A percentile compares a stretch with the other conserved stretches of the same genome.
These are phyloP conservation scores for Porogramme epimiltina DNA, from an alignment of 1,284 basidiomycete species.

Conservation along the genomic window DNA sequence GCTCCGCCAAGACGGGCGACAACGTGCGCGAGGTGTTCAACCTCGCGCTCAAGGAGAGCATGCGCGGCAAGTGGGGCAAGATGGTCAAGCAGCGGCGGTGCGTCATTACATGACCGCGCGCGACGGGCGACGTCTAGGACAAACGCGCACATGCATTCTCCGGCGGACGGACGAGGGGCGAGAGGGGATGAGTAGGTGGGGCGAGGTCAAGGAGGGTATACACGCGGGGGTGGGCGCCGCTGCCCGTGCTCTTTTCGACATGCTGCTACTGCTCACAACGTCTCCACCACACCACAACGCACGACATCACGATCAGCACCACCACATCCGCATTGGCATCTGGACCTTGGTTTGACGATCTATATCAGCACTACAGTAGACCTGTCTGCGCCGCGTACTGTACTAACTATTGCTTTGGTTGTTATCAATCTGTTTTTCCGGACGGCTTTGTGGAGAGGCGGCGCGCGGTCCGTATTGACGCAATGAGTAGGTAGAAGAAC, in stretches of 20 bases:
- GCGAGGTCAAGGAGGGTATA: no score
- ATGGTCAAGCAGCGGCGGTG: constrained; percentile 76
- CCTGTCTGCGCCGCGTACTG: constrained; percentile 28
- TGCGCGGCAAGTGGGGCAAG: constrained; percentile 76
- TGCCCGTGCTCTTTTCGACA: no score
- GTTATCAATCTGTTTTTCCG: constrained; percentile 25
- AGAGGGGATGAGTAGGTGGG: neutral
- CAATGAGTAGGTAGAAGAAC: constrained; percentile 39
- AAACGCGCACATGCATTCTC: neutral
- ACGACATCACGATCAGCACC: constrained; percentile 2
- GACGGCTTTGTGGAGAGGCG: constrained; percentile 17
- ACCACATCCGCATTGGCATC: constrained; percentile 17
- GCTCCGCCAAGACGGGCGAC: constrained; percentile 87
- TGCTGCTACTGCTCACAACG: no score
- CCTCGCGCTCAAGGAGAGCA: constrained; percentile 85
- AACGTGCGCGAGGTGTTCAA: constrained; percentile 95
- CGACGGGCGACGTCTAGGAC: neutral
- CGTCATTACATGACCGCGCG: constrained; percentile 63
- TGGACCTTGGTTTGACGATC: constrained; percentile 26
- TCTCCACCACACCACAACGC: constrained; percentile 10
- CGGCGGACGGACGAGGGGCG: neutral
- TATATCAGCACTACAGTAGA: constrained; percentile 31
- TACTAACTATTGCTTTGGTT: constrained; percentile 28
- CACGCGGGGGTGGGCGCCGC: no score
- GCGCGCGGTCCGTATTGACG: constrained; percentile 24